Base-by-base conservation (phyloP, 257 asterid genomes). In the Fraxinus cuspidata region DNA sequence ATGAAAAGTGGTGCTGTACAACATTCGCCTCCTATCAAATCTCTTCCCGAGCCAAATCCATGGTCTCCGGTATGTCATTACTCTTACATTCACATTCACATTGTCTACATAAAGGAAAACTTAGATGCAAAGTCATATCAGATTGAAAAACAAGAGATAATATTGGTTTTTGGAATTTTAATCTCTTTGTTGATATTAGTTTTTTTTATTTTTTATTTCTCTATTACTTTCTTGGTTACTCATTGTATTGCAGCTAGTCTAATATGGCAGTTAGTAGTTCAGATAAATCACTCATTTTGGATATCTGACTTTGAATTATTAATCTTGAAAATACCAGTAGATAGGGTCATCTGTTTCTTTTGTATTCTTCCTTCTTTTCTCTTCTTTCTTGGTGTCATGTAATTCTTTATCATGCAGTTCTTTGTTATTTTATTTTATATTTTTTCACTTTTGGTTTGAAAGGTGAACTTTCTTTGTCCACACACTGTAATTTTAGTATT, bases 11-110 rank as follows among this genome's bases (percentile, higher is more conserved):
- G 99, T 71, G 96, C 97, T 40, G 99, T 95, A 79, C 97, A 92
- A 85, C 89, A 95, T 86, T 95, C 99, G 77, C 99, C 99, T 42
- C 84, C 96, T 0, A 96, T 91, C 75, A 95, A 95, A 87, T 68
- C 89, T 81, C 73, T 85, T 71, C 96, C 98, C 75, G 97, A 93
- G 85, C 97, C 98, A 78, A 84, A 93, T 83, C 98, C 98, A 32
- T 95, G 98, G 98, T 95, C 99, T 65, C 99, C 99, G 91, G 99
- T 95, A 93, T 74, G 90, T 66, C 81, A 72, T 71, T 32, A 79
- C 53, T 25, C 71, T 81, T 35, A 44, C 71, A 23, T 72, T 83
- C 71, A 71, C 85, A 71, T 65, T 72, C 1, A 4, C 38, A 6
- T 35, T 35, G 1, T 80, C 8, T 74, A 73, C 47, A 67, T 69